These are phyloP conservation scores for Pythium periplocum DNA, from an alignment of 352 stramenopile genomes.

Conservation along the genomic window DNA sequence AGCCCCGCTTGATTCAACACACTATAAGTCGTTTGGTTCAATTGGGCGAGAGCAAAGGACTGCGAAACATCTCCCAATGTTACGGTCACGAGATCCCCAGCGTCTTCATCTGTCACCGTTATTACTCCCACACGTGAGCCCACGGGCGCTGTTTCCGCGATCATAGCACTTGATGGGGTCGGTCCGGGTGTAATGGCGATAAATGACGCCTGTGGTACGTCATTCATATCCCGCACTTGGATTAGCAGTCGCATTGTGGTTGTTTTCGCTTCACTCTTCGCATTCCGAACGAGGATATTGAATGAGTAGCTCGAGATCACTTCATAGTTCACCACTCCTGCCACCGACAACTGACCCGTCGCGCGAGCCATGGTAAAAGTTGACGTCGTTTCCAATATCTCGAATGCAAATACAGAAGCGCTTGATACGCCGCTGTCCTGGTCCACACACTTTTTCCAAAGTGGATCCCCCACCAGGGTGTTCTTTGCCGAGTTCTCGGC, in stretches of 20 bases:
- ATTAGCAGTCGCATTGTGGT: conserved; percentile 13
- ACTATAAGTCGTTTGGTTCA: conserved; percentile 19
- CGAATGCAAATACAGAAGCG: conserved; percentile 29
- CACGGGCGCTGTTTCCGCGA: conserved; percentile 10
- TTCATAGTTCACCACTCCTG: conserved; percentile 24
- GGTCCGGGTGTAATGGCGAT: conserved; percentile 1
- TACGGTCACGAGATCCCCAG: conserved; percentile 8
- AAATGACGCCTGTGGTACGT: conserved; percentile 30
- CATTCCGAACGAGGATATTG: conserved; percentile 27
- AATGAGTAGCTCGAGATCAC: conserved; percentile 17
- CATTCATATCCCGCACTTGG: conserved; percentile 39
- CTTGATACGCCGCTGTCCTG: conserved; percentile 27
- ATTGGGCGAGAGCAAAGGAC: conserved; percentile 8
- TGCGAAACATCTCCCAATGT: conserved; percentile 5
- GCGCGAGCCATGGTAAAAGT: conserved; percentile 15
- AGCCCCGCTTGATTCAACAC: conserved; percentile 11
- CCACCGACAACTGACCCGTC: conserved; percentile 17
- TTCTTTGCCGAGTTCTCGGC: conserved; percentile 20
- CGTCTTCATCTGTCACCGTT: conserved; percentile 19
- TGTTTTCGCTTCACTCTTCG: conserved; percentile 18
- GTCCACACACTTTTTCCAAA: conserved; percentile 41
- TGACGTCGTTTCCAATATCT: conserved; percentile 18
- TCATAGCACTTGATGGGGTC: background rate
- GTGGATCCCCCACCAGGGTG: conserved; percentile 19
- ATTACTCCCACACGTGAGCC: conserved; percentile 12